phyloP scores from a whole-genome alignment of 2,329 filamentous ascomycete species.

The Fusarium denticulatum region DNA sequence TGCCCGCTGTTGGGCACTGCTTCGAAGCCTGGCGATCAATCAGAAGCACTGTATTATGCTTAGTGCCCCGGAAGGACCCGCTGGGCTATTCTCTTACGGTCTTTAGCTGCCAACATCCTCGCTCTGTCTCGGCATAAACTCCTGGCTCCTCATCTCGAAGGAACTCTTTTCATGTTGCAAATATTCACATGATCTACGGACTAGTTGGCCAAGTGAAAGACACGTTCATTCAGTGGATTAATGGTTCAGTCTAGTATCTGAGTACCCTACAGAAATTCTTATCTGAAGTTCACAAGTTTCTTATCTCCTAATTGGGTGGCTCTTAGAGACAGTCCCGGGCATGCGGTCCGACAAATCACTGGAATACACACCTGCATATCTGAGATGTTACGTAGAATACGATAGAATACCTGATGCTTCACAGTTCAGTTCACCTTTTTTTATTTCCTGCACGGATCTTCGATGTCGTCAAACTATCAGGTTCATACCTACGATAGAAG shows the following conservation, averaged over 20 bases:
- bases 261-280: background rate
- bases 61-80: constrained; percentile 44
- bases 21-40: constrained; percentile 35
- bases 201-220: background rate
- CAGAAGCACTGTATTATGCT: constrained; percentile 43
- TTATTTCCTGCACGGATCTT: background rate
- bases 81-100: constrained; percentile 25
- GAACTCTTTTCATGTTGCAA: constrained; percentile 9
- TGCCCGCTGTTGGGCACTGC: constrained; percentile 19
- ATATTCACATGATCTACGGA: constrained; percentile 14
- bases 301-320: background rate
- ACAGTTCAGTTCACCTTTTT: background rate
- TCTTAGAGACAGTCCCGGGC: constrained; percentile 1
- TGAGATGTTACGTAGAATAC: background rate
- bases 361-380: background rate
- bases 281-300: background rate
- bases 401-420: background rate
- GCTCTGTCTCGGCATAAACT: constrained; percentile 45
- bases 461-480: background rate
- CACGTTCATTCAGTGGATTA: background rate
- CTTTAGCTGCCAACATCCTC: constrained; percentile 19
- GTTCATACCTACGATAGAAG: background rate
- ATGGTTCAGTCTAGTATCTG: background rate
- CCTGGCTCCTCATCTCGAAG: constrained; percentile 7
- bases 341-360: background rate